Evolutionary conservation across 768 basidiomycete genomes (phyloP), one percentile per base, ranked within the genome.

Genomic region (Termitomyces sp.): DNA sequence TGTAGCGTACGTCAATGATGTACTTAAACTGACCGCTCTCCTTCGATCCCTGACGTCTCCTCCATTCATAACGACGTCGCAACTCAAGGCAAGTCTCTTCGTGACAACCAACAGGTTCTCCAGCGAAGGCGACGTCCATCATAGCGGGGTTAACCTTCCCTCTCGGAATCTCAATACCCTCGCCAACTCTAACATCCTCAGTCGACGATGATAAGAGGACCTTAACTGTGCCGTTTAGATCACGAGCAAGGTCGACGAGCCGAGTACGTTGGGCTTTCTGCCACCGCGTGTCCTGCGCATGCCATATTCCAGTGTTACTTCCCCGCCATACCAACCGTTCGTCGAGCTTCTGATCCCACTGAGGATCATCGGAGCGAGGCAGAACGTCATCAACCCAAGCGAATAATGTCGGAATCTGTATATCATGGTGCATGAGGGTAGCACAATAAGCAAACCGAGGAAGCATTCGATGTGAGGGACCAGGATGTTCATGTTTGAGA

Each of bases 321-420:
- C 88, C 88, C 37, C 88, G 75, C 88, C 88, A 89, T 32, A 78
- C 73, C 43, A 88, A 40, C 29, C 77, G 70, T 52, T 84, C 79
- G 66, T 85, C 78, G 2, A 70, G 48, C 71, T 86, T 89, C 43
- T 77, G 71, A 9, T 83, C 80, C 86, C 87, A 89, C 0, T 74
- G 76, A 15, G 83, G 77, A 67, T 87, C 83, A 65, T 84, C 77
- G 1, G 65, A 67, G 4, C 70, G 69, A 4, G 72, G 64, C 3
- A 67, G 60, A 4, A 71, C 57, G 10, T 74, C 74, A 3, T 69
- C 74, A 0, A 72, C 56, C 79, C 78, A 83, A 31, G 69, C 72
- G 29, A 73, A 75, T 0, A 74, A 70, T 4, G 74, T 71, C 1
- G 78, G 73, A 0, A 75, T 71, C 48, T 77, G 78, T 40, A 84